Evolutionary conservation across 805 yeast species (phyloP), one percentile per base, ranked within the genome.

Genomic region (Candida easanensis): DNA sequence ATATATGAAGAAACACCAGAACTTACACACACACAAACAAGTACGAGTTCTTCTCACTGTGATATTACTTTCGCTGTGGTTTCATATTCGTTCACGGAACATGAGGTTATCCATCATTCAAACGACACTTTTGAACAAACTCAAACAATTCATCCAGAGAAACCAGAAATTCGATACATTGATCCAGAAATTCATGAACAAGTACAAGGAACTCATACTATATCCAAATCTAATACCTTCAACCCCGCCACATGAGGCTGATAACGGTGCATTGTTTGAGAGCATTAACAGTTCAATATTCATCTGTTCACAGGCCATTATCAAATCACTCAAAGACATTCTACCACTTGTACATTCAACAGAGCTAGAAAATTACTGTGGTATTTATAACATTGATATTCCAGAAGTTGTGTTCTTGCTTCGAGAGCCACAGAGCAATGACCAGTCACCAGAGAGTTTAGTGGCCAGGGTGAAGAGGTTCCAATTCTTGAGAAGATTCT

Each of bases 281-380:
- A 26, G 52, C 9, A 53, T 62, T 13, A 45, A 57, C 32, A 66
- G 65, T 42, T 42, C 73, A 5, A 46, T 75, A 3, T 47, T 60
- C 0, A 51, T 74, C 3, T 44, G 60, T 4, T 50, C 61, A 13
- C 69, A 67, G 38, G 58, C 64, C 7, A 38, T 63, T 4, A 40
- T 60, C 2, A 33, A 54, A 15, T 53, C 62, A 8, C 47, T 65
- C 23, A 50, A 50, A 11, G 52, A 53, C 26, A 38, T 65, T 33
- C 35, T 67, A 3, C 57, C 63, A 9, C 46, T 56, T 39, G 56
- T 68, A 18, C 52, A 64, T 37, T 53, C 58, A 15, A 47, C 58
- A 5, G 71, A 65, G 18, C 52, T 76, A 23, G 61, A 64, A 31
- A 65, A 69, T 44, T 76, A 69, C 46, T 66, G 73, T 48, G 72